Percentiles rank a stretch among this genome's conserved stretches.
Conservation (phyloP, 176 grass and related monocot genomes). For the Oryza glumipatula region DNA sequence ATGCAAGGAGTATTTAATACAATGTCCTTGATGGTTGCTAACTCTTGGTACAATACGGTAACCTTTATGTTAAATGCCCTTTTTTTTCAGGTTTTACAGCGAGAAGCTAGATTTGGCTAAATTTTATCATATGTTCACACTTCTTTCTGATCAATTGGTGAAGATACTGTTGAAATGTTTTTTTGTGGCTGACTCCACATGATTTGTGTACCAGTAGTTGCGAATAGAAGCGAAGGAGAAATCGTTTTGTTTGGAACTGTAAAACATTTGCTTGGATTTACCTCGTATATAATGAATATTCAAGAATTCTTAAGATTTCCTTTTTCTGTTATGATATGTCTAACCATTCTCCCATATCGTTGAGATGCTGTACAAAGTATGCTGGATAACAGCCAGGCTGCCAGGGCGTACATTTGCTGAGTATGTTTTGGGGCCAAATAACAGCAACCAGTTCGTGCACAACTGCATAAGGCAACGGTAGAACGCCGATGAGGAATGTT, state of each 20-base stretch:
- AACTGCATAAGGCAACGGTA: background rate
- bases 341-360: background rate
- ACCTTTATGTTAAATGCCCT: conserved; percentile 31
- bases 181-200: background rate
- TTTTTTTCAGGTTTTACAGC: conserved; percentile 63
- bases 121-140: conserved; percentile 14
- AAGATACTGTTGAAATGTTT: conserved; percentile 5
- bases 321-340: background rate
- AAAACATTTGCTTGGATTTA: conserved; percentile 1
- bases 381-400: background rate
- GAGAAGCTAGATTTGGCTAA: conserved; percentile 76
- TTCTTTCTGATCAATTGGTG: conserved; percentile 20
- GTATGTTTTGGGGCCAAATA: too few relatives aligned
- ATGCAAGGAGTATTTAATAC: background rate
- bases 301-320: too few relatives aligned
- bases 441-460: too few relatives aligned
- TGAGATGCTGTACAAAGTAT: background rate
- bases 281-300: background rate
- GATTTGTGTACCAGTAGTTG: conserved; percentile 40
- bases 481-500: background rate
- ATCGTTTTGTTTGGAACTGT: conserved; percentile 2
- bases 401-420: too few relatives aligned
- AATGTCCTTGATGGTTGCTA: background rate
- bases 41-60: background rate
- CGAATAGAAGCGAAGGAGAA: background rate